These are phyloP conservation scores for Cladosporium oxysporum DNA, from an alignment of 2,329 filamentous ascomycete species.

Conservation along the genomic window DNA sequence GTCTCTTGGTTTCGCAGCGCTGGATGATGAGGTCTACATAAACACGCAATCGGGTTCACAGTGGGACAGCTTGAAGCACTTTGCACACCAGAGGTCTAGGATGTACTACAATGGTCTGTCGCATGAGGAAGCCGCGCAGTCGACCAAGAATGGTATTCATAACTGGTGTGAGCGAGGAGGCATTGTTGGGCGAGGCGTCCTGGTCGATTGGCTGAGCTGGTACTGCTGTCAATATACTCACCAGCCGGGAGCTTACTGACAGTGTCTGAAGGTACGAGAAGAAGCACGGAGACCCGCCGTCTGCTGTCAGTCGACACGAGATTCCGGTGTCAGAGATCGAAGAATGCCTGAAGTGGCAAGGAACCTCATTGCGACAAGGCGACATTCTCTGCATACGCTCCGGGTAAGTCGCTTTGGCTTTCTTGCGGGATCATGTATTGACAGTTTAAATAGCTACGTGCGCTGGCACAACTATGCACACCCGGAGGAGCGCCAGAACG, in stretches of 20 bases:
- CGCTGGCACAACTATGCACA: conserved; percentile 29
- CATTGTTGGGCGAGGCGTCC: conserved; percentile 55
- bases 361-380: conserved; percentile 43
- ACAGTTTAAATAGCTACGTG: conserved; percentile 32
- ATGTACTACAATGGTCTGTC: conserved; percentile 33
- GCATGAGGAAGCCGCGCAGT: conserved; percentile 24
- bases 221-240: conserved; percentile 22
- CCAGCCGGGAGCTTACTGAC: background rate
- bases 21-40: conserved; percentile 55
- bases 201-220: conserved; percentile 51
- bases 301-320: conserved; percentile 55
- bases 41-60: conserved; percentile 60
- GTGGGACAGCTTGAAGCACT: conserved; percentile 55
- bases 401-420: conserved; percentile 35
- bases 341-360: conserved; percentile 27
- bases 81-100: conserved; percentile 42
- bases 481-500: conserved; percentile 24
- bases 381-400: conserved; percentile 59
- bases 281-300: conserved; percentile 52
- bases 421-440: background rate
- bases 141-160: conserved; percentile 32
- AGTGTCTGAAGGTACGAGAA: conserved; percentile 31
- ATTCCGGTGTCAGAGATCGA: conserved; percentile 44
- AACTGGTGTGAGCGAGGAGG: conserved; percentile 55
- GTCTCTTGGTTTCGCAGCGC: conserved; percentile 22